Conservation (phyloP, 768 basidiomycete genomes). For the Hericium erinaceus region DNA sequence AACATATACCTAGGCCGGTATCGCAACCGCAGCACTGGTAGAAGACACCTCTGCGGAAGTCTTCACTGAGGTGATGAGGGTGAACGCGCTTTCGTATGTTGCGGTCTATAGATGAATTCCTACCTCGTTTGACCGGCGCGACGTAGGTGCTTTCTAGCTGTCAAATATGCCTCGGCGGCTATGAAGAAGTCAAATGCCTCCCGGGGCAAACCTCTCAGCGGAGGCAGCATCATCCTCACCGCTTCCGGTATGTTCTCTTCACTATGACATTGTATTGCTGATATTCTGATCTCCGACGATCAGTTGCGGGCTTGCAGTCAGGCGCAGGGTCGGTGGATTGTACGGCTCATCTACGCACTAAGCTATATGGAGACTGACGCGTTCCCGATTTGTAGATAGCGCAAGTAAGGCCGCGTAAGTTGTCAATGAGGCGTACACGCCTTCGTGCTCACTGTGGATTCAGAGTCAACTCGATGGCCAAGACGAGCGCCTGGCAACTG, state of each 20-base stretch:
- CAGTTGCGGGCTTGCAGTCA: constrained; percentile 76
- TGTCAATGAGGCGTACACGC: not conserved
- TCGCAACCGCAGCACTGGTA: constrained; percentile 36
- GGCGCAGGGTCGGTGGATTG: constrained; percentile 80
- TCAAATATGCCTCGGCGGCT: constrained; percentile 77
- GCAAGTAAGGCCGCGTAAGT: constrained; percentile 89
- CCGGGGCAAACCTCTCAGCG: constrained; percentile 55
- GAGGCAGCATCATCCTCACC: constrained; percentile 83
- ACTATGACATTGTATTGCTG: not conserved
- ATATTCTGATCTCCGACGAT: not conserved
- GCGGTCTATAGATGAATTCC: no score
- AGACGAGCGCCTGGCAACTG: constrained; percentile 74
- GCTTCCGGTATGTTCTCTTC: constrained; percentile 53
- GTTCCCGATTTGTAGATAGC: constrained; percentile 48
- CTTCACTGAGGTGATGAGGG: constrained; percentile 69
- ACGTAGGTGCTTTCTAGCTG: constrained; percentile 75
- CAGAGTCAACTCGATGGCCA: constrained; percentile 84
- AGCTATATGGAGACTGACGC: constrained; percentile 3
- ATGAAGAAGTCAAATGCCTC: constrained; percentile 64
- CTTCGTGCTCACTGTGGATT: not conserved
- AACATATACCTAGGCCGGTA: constrained; percentile 47
- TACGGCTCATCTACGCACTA: constrained; percentile 27
- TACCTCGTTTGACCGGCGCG: not conserved
- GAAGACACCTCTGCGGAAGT: constrained; percentile 47
- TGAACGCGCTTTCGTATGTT: constrained; percentile 61